A percentile compares a stretch with the other conserved stretches of the same genome.
Evolutionary conservation across 306 rosid species (phyloP).

Genomic region (Prunus fruticosa): DNA sequence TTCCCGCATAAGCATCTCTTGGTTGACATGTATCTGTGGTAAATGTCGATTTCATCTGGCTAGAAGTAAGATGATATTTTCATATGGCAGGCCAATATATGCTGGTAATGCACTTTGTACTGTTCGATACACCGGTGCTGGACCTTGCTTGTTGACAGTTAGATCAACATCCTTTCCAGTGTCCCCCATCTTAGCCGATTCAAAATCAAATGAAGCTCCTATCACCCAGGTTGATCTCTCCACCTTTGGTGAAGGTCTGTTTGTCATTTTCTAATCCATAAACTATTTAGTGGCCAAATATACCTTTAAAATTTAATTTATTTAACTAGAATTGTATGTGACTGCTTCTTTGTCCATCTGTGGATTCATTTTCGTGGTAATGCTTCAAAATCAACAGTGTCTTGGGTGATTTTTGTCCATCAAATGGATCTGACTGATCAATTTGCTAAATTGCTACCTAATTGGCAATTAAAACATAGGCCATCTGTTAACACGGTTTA

Average conservation of each 20-base stretch:
- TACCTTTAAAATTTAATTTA: slow-evolving; percentile 11
- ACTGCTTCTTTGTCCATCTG: neutral
- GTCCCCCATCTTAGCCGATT: slow-evolving; percentile 35
- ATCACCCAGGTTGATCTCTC: slow-evolving; percentile 94
- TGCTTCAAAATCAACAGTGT: slow-evolving; percentile 18
- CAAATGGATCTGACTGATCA: neutral
- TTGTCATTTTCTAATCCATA: slow-evolving; percentile 28
- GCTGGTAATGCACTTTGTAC: slow-evolving; percentile 96
- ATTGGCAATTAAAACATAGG: neutral
- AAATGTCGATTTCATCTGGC: slow-evolving; percentile 11
- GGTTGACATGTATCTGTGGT: slow-evolving; percentile 11
- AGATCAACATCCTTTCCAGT: slow-evolving; percentile 84
- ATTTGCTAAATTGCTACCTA: neutral
- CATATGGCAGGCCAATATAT: slow-evolving; percentile 79
- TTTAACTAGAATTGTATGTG: neutral
- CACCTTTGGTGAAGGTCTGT: slow-evolving; percentile 77
- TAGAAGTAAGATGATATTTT: slow-evolving; percentile 23
- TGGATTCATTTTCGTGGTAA: slow-evolving; percentile 11
- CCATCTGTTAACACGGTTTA: neutral
- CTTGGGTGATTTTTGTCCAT: slow-evolving; percentile 12
- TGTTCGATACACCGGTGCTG: slow-evolving; percentile 67
- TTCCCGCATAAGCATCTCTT: slow-evolving; percentile 9
- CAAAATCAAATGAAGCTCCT: slow-evolving; percentile 54
- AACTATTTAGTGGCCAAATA: slow-evolving; percentile 4
- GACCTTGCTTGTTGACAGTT: slow-evolving; percentile 81